Base-by-base conservation (phyloP, 306 rosid genomes). In the Sindora glabra region DNA sequence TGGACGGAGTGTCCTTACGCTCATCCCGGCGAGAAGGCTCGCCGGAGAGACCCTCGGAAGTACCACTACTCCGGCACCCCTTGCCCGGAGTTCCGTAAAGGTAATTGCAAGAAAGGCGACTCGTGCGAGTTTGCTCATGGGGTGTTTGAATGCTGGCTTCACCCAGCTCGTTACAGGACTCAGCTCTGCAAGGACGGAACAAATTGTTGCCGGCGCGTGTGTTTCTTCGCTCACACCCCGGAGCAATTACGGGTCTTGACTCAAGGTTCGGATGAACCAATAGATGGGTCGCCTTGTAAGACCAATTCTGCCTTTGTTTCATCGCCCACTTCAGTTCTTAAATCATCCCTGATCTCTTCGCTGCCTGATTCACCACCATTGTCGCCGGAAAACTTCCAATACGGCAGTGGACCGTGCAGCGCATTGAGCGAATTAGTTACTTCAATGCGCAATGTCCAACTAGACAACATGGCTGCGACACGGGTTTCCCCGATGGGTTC, bases 71-170 rank as follows among this genome's bases (percentile, higher is more conserved):
- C 98, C 34, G 92, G 81, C 48, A 64, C 77, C 0, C 66, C 92
- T 0, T 91, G 98, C 49, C 79, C 87, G 12, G 96, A 91, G 27
- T 87, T 85, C 39, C 96, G 98, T 3, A 74, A 63, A 32, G 96
- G 92, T 0, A 71, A 30, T 57, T 91, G 98, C 74, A 15, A 5
- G 9, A 81, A 69, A 30, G 98, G 95, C 0, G 96, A 91, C 56
- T 64, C 81, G 0, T 91, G 98, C 41, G 82, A 83, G 72, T 79
- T 91, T 11, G 92, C 98, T 9, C 98, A 91, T 4, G 98, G 98
- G 23, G 94, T 91, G 1, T 91, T 91, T 14, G 98, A 91, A 71
- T 83, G 96, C 56, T 91, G 98, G 98, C 92, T 91, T 3, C 98
- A 91, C 46, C 98, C 98, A 2, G 67, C 86, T 18, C 92, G 98